phyloP scores from a whole-genome alignment of 352 stramenopile genomes.

The Globisporangium paroecandrum region DNA sequence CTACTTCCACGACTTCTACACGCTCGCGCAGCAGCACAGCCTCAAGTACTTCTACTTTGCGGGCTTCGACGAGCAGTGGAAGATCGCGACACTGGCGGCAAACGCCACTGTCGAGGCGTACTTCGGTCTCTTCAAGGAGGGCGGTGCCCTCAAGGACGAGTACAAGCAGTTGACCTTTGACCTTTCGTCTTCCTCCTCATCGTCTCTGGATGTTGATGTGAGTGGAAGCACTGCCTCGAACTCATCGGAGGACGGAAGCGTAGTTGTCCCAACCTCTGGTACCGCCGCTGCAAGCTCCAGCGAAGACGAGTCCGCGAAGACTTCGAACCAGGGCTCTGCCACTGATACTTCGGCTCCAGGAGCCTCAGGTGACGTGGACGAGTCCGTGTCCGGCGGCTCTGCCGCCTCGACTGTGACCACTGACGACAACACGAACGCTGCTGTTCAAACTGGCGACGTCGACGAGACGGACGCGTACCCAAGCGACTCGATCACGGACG shows the following conservation, averaged over 20 bases:
- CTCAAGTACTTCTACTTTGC: constrained; percentile 72
- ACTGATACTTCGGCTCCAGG: too few relatives aligned
- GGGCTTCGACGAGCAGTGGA: constrained; percentile 34
- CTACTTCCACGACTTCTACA: too few relatives aligned
- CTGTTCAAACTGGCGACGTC: not conserved
- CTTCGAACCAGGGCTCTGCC: too few relatives aligned
- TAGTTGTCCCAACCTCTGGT: not conserved
- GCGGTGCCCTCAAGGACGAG: constrained; percentile 46
- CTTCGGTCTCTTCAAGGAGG: constrained; percentile 57
- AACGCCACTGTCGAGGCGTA: constrained; percentile 68
- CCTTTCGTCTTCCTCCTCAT: not conserved
- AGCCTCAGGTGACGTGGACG: too few relatives aligned
- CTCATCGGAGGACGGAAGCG: not conserved
- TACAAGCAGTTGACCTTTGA: constrained; percentile 38
- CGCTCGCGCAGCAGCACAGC: constrained; percentile 27
- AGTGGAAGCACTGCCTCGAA: too few relatives aligned
- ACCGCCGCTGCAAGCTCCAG: too few relatives aligned
- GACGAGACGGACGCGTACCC: not conserved
- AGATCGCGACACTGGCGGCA: constrained; percentile 39
- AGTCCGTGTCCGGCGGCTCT: too few relatives aligned
- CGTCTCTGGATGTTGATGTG: not conserved
- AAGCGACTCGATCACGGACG: not conserved
- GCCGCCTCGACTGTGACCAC: too few relatives aligned
- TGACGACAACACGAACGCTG: too few relatives aligned
- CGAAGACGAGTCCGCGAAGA: too few relatives aligned